Conservation (phyloP, 176 grass and related monocot species). For the Saccharum spontaneum region DNA sequence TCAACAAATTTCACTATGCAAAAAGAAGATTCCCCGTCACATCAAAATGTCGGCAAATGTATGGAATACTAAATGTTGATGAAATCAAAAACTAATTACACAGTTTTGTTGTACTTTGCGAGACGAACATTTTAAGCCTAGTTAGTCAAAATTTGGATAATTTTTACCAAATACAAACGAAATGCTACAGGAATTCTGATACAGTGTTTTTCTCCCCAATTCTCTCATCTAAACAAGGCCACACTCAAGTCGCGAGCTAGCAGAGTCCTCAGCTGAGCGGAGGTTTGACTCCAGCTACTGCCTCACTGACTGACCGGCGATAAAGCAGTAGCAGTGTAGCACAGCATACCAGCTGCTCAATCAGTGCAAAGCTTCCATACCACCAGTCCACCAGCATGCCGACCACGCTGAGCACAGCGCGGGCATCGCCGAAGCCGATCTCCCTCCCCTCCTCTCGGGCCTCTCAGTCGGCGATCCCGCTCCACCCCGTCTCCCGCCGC, state of each 20-base stretch:
- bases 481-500: neutral
- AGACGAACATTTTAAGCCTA: too few species aligned
- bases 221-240: too few species aligned
- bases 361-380: neutral
- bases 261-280: neutral
- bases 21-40: too few species aligned
- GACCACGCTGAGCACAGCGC: slow-evolving; percentile 10
- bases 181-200: too few species aligned
- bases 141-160: too few species aligned
- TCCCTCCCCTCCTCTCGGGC: neutral
- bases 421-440: neutral
- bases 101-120: too few species aligned
- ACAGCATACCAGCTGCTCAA: neutral
- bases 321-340: neutral
- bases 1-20: too few species aligned
- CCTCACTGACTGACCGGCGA: neutral
- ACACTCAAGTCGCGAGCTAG: neutral
- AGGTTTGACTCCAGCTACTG: neutral
- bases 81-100: too few species aligned
- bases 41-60: too few species aligned
- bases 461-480: neutral
- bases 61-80: too few species aligned
- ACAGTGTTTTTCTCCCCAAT: too few species aligned
- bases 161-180: too few species aligned
- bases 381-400: slow-evolving; percentile 9